phyloP scores from a whole-genome alignment of 202 grass and related monocot species.

The Schoenoplectus tabernaemontani region DNA sequence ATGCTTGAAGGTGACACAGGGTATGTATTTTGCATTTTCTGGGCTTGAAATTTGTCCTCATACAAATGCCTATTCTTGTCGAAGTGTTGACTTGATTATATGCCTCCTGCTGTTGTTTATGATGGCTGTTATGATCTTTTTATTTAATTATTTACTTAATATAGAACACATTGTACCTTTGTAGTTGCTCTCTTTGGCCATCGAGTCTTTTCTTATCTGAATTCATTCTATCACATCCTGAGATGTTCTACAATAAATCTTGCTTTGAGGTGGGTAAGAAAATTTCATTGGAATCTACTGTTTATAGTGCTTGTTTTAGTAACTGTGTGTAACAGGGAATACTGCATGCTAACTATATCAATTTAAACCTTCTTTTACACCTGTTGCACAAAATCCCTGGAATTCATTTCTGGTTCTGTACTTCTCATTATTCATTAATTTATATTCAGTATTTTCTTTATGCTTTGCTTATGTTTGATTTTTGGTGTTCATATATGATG shows the following conservation, averaged over 20 bases:
- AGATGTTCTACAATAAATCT: slow-evolving; percentile 50
- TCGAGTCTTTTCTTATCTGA: slow-evolving; percentile 89
- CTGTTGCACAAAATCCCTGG: slow-evolving; percentile 1
- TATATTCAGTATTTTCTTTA: background rate
- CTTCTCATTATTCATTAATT: background rate
- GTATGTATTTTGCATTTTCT: slow-evolving; percentile 35
- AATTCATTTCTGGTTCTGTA: background rate
- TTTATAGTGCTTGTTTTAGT: background rate
- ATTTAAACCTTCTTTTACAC: background rate
- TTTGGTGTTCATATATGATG: slow-evolving; percentile 20
- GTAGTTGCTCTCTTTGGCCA: slow-evolving; percentile 87
- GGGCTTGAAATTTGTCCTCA: background rate
- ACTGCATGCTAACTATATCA: background rate
- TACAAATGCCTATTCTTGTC: background rate
- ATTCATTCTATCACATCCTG: slow-evolving; percentile 71
- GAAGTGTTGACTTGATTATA: background rate
- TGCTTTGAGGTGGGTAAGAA: slow-evolving; percentile 60
- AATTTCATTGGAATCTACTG: background rate
- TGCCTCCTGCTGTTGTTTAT: background rate
- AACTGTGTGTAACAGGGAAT: background rate
- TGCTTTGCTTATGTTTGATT: background rate
- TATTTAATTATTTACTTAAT: background rate
- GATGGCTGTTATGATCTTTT: background rate
- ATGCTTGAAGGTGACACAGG: slow-evolving; percentile 99
- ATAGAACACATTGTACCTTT: slow-evolving; percentile 20